A percentile compares a stretch with the other conserved stretches of the same genome.
Evolutionary conservation across 768 basidiomycete genomes (phyloP).

Genomic region (Mrakia gelida): DNA sequence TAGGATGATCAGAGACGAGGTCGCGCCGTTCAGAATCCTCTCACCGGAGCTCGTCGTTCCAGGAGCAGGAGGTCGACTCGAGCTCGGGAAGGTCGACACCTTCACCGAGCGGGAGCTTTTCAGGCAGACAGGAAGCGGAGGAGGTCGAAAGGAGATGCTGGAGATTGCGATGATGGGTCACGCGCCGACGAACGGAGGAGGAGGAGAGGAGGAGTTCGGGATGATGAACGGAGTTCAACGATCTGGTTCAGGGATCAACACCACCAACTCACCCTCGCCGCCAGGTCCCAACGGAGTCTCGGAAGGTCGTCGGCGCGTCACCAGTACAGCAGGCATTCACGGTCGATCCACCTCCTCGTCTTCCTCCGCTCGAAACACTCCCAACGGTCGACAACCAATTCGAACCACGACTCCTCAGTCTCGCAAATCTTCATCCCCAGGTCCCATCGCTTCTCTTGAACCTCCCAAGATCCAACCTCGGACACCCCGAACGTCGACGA

Average conservation of each 20-base stretch:
- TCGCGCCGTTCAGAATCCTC: constrained; percentile 25
- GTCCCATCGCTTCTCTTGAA: not conserved
- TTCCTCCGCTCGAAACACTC: not conserved
- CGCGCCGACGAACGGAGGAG: not conserved
- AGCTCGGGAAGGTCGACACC: constrained; percentile 22
- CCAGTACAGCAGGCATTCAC: constrained; percentile 1
- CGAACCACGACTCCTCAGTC: not conserved
- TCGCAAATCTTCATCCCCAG: not conserved
- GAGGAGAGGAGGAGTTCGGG: not conserved
- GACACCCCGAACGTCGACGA: constrained; percentile 2
- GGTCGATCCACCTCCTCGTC: not conserved
- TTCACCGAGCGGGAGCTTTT: constrained; percentile 27
- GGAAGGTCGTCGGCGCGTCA: constrained; percentile 1
- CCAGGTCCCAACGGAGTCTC: not conserved
- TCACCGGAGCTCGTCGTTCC: constrained; percentile 19
- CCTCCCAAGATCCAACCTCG: not conserved
- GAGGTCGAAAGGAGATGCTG: constrained; percentile 10
- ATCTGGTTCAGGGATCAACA: not conserved
- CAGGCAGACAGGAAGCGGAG: not conserved
- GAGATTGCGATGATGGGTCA: constrained; percentile 17
- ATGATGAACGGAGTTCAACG: not conserved
- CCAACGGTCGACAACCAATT: not conserved
- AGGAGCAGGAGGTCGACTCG: constrained; percentile 16
- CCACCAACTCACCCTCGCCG: not conserved
- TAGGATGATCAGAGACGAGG: constrained; percentile 26